Percentiles rank a stretch among this genome's conserved stretches.
phyloP scores from a whole-genome alignment of 305 asterid genomes.

The Solanum chacoense region DNA sequence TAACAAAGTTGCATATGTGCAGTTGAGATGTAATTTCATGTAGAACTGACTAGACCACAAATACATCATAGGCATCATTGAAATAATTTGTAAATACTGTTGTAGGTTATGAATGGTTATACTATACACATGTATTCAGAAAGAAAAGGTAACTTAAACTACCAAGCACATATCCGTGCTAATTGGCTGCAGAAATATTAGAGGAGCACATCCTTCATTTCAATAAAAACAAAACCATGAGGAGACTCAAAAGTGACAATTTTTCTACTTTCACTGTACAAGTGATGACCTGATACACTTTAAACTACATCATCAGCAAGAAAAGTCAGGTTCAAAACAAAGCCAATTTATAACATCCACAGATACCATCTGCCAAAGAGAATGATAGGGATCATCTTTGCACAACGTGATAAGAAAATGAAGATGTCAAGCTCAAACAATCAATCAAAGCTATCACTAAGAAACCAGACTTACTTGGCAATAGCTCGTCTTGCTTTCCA shows the following conservation, averaged over 20 bases:
- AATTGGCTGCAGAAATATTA: not conserved
- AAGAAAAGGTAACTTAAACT: not conserved
- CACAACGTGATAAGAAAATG: not conserved
- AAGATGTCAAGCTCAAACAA: not conserved
- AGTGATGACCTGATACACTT: not conserved
- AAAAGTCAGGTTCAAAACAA: not conserved
- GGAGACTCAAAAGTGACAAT: not conserved
- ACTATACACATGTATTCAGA: not conserved
- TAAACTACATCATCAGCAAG: not conserved
- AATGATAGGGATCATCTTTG: not conserved
- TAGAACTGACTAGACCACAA: not conserved
- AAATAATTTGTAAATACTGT: not conserved
- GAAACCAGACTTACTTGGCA: conserved; percentile 47
- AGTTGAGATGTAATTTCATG: not conserved
- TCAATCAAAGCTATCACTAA: not conserved
- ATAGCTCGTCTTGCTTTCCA: conserved; percentile 91
- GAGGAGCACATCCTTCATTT: not conserved
- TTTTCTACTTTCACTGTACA: not conserved
- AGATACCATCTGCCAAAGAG: not conserved
- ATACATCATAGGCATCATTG: not conserved
- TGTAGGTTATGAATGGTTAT: not conserved
- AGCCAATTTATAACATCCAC: not conserved
- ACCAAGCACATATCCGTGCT: not conserved
- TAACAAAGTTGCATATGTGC: not conserved
- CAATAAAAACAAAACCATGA: not conserved